Conservation (phyloP, 176 grass and related monocot species). For the Zea mays region Zm-B73-REFERENCE-NAM-5.0 NC_050099.1:163372001-163372500, state of each 20-base stretch:
- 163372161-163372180: conserved; percentile 86
- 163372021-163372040: conserved; percentile 94
- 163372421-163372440: conserved; percentile 66
- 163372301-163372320: conserved; percentile 25
- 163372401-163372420: conserved; percentile 54
- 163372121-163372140: conserved; percentile 86
- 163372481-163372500: conserved; percentile 69
- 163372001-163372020: conserved; percentile 90
- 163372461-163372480: conserved; percentile 71
- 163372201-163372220: conserved; percentile 46
- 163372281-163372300: conserved; percentile 57
- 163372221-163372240: conserved; percentile 12
- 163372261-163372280: conserved; percentile 45
- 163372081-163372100: conserved; percentile 93
- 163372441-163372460: conserved; percentile 70
- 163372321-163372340: background rate
- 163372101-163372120: conserved; percentile 70
- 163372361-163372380: conserved; percentile 60
- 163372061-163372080: conserved; percentile 73
- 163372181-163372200: conserved; percentile 70
- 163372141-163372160: conserved; percentile 90
- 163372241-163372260: conserved; percentile 58
- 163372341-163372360: conserved; percentile 17
- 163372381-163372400: conserved; percentile 65
- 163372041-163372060: conserved; percentile 80